Evolutionary conservation across 768 basidiomycete genomes (phyloP).

Genomic region (Ramaria sp.): DNA sequence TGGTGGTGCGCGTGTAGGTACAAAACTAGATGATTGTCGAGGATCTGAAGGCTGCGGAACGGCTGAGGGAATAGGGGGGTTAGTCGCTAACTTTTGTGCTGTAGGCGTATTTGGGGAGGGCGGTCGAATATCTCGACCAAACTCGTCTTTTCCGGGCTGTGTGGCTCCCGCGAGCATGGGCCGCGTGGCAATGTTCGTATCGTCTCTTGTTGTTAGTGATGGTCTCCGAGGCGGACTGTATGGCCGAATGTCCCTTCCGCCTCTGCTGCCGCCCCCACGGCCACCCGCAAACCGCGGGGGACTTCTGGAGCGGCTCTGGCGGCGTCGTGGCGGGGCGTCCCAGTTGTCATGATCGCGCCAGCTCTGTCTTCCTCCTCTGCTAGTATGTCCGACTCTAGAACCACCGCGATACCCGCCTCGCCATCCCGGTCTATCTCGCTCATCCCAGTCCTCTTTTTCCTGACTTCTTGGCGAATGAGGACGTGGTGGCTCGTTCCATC

Average conservation of each 20-base stretch:
- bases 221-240: conserved; percentile 52
- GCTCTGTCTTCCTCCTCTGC: conserved; percentile 46
- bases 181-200: conserved; percentile 15
- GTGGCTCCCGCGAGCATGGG: conserved; percentile 17
- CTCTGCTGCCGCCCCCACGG: conserved; percentile 14
- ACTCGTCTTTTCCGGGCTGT: conserved; percentile 63
- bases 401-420: conserved; percentile 41
- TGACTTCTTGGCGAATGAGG: conserved; percentile 18
- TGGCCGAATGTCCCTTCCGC: conserved; percentile 38
- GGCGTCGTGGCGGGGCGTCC: conserved; percentile 33
- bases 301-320: conserved; percentile 66
- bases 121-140: conserved; percentile 70
- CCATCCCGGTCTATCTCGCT: conserved; percentile 26
- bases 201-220: conserved; percentile 21
- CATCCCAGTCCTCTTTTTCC: conserved; percentile 6
- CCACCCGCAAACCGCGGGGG: conserved; percentile 38
- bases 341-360: conserved; percentile 50
- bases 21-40: neutral
- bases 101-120: conserved; percentile 27
- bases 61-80: neutral
- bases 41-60: neutral
- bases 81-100: neutral
- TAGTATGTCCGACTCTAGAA: conserved; percentile 42
- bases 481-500: conserved; percentile 25
- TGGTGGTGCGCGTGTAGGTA: neutral